Evolutionary conservation across 1,284 basidiomycete genomes (phyloP), one percentile per base, ranked within the genome.

Genomic region (Leccinum variabile): DNA sequence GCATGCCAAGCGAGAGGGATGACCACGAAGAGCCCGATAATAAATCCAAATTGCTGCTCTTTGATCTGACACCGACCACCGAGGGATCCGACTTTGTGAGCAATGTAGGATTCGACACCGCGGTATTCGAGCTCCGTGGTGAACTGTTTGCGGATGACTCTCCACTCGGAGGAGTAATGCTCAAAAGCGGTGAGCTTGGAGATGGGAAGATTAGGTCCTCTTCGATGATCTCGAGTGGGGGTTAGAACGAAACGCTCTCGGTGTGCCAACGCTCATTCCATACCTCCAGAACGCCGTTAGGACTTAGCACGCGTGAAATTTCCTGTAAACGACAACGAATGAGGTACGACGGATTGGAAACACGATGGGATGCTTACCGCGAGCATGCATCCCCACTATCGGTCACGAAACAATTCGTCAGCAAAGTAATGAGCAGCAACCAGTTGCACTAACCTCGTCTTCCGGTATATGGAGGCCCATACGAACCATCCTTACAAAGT

Each of bases 131-230:
- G 56, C 75, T 73, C 53, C 70, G 66, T 4, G 65, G 62, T n/a
- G 73, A 68, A 59, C 66, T 62, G 10, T 67, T 65, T 62, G 61
- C 62, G 57, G 73, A 65, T 56, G 66, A 67, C 65, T 60, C 49
- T 63, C 64, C 46, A 57, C 57, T 67, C n/a, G 61, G 55, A 22
- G 66, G 64, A 28, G 59, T 63, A 46, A 60, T 18, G 28, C 62
- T 58, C 11, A 62, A 53, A 35, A 50, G 60, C 4, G 60, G 59
- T 18, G 61, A 72, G 68, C 37, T 65, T 66, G 65, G 75, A 70
- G 80, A 84, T 4, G 89, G 89, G 68, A 91, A 91, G 53, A 89
- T 80, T 14, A 87, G 78, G 68, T 90, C 88, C 66, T 90, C 89
- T 72, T 90, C 89, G 41, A 89, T 81, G 7, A 90, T 78, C 88